A percentile compares a stretch with the other conserved stretches of the same genome.
Evolutionary conservation across 148 eudicot species (phyloP).

Genomic region (Vaccinium myrtillus): DNA sequence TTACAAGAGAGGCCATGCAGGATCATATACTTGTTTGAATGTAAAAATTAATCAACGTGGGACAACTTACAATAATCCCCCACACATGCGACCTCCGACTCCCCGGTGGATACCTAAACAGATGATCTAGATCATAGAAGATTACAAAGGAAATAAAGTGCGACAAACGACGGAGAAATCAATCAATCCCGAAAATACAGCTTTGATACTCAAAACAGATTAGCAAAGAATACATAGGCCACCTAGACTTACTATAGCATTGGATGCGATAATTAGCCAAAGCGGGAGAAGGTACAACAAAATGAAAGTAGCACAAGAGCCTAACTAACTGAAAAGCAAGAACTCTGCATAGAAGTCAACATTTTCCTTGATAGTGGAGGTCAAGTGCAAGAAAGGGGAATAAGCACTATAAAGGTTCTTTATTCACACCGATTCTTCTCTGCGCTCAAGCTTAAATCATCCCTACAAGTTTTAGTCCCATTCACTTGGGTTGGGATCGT

Average conservation of each 20-base stretch:
- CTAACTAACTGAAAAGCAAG: neutral
- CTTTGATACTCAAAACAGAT: neutral
- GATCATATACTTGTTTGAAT: neutral
- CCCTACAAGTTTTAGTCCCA: conserved; percentile 8
- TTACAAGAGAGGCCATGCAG: neutral
- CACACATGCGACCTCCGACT: neutral
- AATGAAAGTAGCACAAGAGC: neutral
- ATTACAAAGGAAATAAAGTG: neutral
- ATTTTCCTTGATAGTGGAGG: neutral
- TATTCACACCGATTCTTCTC: neutral
- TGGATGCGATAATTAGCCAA: neutral
- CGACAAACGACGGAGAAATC: neutral
- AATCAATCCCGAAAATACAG: neutral
- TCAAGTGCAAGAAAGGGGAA: neutral
- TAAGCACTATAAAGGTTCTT: neutral
- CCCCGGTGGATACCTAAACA: neutral
- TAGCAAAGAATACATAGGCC: neutral
- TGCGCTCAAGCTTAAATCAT: neutral
- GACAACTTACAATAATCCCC: neutral
- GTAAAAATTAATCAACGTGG: neutral
- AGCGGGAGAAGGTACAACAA: neutral
- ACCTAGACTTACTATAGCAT: neutral
- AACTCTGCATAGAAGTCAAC: neutral
- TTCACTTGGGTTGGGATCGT: neutral
- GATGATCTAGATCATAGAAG: neutral